Evolutionary conservation across 495 filamentous ascomycete species (phyloP).

Genomic region (Penicillium coprophilum): DNA sequence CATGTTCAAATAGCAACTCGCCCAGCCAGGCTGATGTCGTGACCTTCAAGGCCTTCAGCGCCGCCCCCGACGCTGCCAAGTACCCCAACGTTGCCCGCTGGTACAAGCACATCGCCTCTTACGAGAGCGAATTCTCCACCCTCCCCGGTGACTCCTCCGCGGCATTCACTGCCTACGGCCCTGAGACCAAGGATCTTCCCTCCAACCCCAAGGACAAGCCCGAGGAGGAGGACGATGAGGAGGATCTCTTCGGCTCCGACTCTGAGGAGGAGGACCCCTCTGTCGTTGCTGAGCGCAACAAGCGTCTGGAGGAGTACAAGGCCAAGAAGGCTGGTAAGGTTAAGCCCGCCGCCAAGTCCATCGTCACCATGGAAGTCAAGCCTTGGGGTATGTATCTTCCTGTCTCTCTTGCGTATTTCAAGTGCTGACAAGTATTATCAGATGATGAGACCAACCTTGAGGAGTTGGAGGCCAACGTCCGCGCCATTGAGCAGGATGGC

Average conservation of each 20-base stretch:
- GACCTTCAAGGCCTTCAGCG: constrained; percentile 83
- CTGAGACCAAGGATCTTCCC: constrained; percentile 71
- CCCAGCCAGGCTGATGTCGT: constrained; percentile 95
- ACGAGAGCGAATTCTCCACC: constrained; percentile 84
- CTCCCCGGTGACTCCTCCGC: constrained; percentile 89
- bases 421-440: constrained; percentile 38
- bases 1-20: constrained; percentile 56
- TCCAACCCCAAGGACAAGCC: constrained; percentile 86
- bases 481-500: constrained; percentile 86
- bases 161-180: constrained; percentile 86
- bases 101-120: constrained; percentile 97
- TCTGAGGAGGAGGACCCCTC: constrained; percentile 89
- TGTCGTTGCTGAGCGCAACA: constrained; percentile 77
- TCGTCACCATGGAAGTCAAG: constrained; percentile 96
- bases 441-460: constrained; percentile 93
- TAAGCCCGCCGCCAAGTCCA: constrained; percentile 90
- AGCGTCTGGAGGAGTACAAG: constrained; percentile 88
- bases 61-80: constrained; percentile 72
- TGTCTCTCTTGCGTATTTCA: background rate
- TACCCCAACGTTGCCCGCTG: constrained; percentile 94
- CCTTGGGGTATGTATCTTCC: constrained; percentile 82
- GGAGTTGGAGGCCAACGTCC: constrained; percentile 77
- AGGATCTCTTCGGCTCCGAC: constrained; percentile 87
- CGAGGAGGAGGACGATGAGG: constrained; percentile 68
- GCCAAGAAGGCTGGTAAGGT: constrained; percentile 94